A percentile compares a stretch with the other conserved stretches of the same genome.
Conservation (phyloP, 441 rosid genomes). For the Euphorbia corollata region DNA sequence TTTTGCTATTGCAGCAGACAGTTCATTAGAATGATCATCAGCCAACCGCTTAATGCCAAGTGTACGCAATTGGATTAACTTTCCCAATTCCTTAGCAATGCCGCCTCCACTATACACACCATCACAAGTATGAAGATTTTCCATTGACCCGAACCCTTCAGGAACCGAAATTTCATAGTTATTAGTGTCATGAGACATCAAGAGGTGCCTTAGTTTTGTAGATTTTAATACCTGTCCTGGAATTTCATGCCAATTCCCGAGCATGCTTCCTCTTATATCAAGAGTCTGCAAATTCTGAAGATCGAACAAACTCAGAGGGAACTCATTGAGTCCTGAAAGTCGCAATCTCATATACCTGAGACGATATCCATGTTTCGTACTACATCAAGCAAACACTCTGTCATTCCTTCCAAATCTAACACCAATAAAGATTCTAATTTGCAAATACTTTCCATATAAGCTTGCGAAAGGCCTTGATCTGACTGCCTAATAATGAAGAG, state of each 20-base stretch:
- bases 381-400: slow-evolving; percentile 18
- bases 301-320: slow-evolving; percentile 12
- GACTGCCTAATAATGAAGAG: slow-evolving; percentile 8
- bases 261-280: background rate
- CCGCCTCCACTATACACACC: slow-evolving; percentile 21
- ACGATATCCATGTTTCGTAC: slow-evolving; percentile 3
- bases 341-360: slow-evolving; percentile 14
- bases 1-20: slow-evolving; percentile 9
- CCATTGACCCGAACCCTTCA: slow-evolving; percentile 7
- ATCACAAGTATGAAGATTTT: slow-evolving; percentile 11
- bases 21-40: slow-evolving; percentile 18
- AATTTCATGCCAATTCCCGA: background rate
- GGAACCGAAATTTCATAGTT: slow-evolving; percentile 16
- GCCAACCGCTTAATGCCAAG: slow-evolving; percentile 8
- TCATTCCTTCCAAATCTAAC: slow-evolving; percentile 11
- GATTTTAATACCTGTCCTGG: slow-evolving; percentile 5
- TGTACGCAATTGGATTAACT: slow-evolving; percentile 6
- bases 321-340: slow-evolving; percentile 7
- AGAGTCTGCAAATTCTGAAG: slow-evolving; percentile 21
- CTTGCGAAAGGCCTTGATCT: slow-evolving; percentile 10
- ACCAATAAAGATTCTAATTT: slow-evolving; percentile 15
- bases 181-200: background rate
- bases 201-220: slow-evolving; percentile 20
- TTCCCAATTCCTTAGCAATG: slow-evolving; percentile 19
- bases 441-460: slow-evolving; percentile 15